Conservation (phyloP, 805 yeast species). For the Suhomyces tanzawaensis region DNA sequence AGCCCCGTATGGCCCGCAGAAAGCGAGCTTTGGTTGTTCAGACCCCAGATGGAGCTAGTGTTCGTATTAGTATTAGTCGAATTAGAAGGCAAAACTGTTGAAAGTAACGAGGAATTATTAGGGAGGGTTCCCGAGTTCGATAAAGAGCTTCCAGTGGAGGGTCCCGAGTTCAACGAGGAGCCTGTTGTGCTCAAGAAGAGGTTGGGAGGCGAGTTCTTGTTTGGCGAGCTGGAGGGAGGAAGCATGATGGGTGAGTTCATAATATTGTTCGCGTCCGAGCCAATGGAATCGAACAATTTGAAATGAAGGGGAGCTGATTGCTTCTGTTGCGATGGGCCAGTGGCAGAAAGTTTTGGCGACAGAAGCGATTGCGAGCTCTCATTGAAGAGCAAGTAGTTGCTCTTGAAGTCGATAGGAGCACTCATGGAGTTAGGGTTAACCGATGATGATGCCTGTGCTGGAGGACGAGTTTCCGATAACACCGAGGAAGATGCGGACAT, state of each 20-base stretch:
- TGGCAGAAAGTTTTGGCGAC: slow-evolving; percentile 9
- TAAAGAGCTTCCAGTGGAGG: background rate
- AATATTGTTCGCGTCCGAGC: slow-evolving; percentile 6
- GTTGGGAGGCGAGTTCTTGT: slow-evolving; percentile 24
- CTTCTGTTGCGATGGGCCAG: slow-evolving; percentile 1
- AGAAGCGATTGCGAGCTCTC: slow-evolving; percentile 18
- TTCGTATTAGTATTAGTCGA: slow-evolving; percentile 4
- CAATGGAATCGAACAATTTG: slow-evolving; percentile 18
- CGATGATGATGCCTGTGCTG: background rate
- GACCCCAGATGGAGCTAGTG: slow-evolving; percentile 24
- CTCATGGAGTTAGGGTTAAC: background rate
- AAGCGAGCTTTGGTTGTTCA: slow-evolving; percentile 12
- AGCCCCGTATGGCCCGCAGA: slow-evolving; percentile 6
- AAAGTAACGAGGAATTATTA: slow-evolving; percentile 3
- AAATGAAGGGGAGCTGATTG: slow-evolving; percentile 12
- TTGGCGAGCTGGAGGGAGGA: slow-evolving; percentile 16
- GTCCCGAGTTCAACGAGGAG: background rate
- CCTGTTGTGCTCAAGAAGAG: slow-evolving; percentile 14
- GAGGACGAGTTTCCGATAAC: slow-evolving; percentile 2
- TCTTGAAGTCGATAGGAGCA: slow-evolving; percentile 13
- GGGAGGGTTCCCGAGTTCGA: background rate
- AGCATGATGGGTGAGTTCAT: slow-evolving; percentile 21
- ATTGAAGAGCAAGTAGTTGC: slow-evolving; percentile 16
- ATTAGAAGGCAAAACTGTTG: slow-evolving; percentile 14
- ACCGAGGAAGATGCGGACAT: slow-evolving; percentile 1